Percentiles rank a stretch among this genome's conserved stretches.
Evolutionary conservation across 2,329 filamentous ascomycete species (phyloP).

Genomic region (Fusarium humuli): DNA sequence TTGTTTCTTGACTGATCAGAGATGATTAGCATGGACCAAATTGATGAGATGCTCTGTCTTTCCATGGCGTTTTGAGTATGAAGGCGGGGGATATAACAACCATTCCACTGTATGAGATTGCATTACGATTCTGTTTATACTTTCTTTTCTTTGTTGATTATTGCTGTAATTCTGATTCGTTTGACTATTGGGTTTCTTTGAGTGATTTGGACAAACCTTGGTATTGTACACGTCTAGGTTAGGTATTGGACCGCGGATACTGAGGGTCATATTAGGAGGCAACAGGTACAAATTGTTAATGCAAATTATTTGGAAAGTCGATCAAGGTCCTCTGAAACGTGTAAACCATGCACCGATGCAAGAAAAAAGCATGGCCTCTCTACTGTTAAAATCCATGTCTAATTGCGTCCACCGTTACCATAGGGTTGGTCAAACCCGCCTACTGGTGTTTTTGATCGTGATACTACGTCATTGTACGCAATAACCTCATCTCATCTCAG

Average conservation of each 20-base stretch:
- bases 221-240: background rate
- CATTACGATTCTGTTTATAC: background rate
- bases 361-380: background rate
- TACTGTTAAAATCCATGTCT: background rate
- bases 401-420: background rate
- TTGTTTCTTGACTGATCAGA: constrained; percentile 28
- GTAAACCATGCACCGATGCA: background rate
- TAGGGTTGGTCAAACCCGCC: background rate
- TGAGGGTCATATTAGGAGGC: background rate
- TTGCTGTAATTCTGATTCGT: background rate
- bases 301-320: background rate
- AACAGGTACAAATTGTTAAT: background rate
- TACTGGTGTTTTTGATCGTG: background rate
- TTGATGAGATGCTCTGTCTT: constrained; percentile 2
- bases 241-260: background rate
- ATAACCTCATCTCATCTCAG: background rate
- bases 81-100: background rate
- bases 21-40: constrained; percentile 23
- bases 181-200: background rate
- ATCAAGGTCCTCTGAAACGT: background rate
- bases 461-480: constrained; percentile 28
- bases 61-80: constrained; percentile 15
- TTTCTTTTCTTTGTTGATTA: background rate
- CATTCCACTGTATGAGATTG: background rate
- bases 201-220: background rate